Base-by-base conservation (phyloP, 805 yeast genomes). In the Yamadazyma tumulicola region DNA sequence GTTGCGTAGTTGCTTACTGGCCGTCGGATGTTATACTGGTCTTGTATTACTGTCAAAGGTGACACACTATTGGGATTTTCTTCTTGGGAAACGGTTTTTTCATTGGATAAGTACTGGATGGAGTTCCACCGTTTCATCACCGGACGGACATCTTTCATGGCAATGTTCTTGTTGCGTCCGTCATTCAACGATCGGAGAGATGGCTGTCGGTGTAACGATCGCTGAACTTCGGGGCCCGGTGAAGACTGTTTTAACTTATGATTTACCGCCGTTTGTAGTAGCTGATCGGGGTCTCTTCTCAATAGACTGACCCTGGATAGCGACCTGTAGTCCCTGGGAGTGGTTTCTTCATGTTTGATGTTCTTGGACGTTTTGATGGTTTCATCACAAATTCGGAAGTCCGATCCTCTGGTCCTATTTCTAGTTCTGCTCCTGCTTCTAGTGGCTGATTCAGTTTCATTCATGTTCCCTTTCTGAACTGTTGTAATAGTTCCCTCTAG, bases 1-100 rank as follows among this genome's bases (percentile, higher is more conserved):
- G 27, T 13, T 2, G 32, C 26, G 6, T 35, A 29, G 25, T 41
- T 42, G 19, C 35, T 29, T 6, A 27, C 33, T 1, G 59, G 60
- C 14, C 53, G 27, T 32, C 30, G 47, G 13, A 52, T 55, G 33
- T 57, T 43, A 34, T 56, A 57, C 28, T 51, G 47, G 28, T 58
- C 62, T 26, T 47, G 38, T 13, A 57, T 37, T 8, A 55, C 55
- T 0, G 61, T 54, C 27, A 57, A 44, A 2, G 63, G 61, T 2
- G 61, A 55, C 2, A 53, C 27, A 28, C 56, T 51, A 26, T 29
- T 37, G 1, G 23, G 31, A 15, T 15, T 24, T 5, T 26, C 19
- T 17, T 28, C 11, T 10, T 5, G 26, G 17, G 6, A 9, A 16
- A 6, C 8, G 17, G 15, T 15, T 7, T 6, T 15, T 10, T 23